Evolutionary conservation across 129 eudicot genomes (phyloP), one percentile per base, ranked within the genome.

Genomic region (Scalesia atractyloides): DNA sequence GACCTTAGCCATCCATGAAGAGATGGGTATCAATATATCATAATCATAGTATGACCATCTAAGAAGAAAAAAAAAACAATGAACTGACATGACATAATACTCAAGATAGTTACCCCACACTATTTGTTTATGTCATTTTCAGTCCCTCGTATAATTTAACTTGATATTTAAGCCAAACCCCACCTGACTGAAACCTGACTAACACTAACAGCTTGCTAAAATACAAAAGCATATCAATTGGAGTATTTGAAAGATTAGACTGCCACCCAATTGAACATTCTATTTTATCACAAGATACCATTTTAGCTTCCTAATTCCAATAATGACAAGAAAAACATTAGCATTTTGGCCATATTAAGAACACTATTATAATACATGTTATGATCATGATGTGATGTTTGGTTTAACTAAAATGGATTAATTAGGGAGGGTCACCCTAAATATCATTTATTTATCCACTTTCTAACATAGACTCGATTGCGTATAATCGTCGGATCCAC

Each of bases 231-330:
- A 70, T 52, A 67, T 13, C 57, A 33, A 57, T 36, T 20, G 73
- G 30, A 81, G 73, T 73, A 7, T 77, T 77, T 20, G 73, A 20
- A 20, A 81, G 79, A 84, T 84, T 84, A 78, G 83, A 73, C 56
- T 57, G 81, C 85, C 88, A 84, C 84, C 73, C 65, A 75, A 75
- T 75, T 64, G 52, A 75, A 60, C 56, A 20, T 14, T 7, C 5
- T 4, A 20, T 63, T 73, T 36, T 49, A 15, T 64, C 41, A 46
- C 41, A 8, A 49, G n/a, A 41, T 19, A 13, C 26, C 15, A 30
- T 9, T 34, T 18, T 58, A 49, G 43, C 24, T 47, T 50, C 41
- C 64, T 73, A 11, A 64, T 50, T 49, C 39, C 26, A 50, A 49
- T 63, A 17, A 14, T 43, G 1, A 0, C n/a, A 26, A 46, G 26